Conservation (phyloP, 257 asterid species). For the Perilla frutescens region DNA sequence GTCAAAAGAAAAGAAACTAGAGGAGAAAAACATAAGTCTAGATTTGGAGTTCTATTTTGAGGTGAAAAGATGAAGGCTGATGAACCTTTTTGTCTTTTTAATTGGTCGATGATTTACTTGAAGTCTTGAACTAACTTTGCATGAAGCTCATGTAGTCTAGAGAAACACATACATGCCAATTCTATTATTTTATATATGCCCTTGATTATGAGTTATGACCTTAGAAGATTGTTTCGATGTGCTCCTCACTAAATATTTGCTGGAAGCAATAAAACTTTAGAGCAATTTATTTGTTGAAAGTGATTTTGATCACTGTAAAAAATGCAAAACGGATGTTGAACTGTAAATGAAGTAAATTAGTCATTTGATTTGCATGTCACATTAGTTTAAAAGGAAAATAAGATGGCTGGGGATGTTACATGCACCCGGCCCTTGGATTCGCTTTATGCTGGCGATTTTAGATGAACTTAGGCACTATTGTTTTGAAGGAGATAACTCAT, state of each 20-base stretch:
- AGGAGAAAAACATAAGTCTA: neutral
- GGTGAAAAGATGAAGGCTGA: neutral
- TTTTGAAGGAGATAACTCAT: constrained; percentile 23
- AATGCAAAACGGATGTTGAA: neutral
- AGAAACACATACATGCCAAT: neutral
- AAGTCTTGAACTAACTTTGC: neutral
- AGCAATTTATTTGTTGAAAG: neutral
- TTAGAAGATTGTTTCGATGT: neutral
- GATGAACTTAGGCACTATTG: constrained; percentile 11
- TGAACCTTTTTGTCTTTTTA: neutral
- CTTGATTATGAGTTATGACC: neutral
- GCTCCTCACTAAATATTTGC: constrained; percentile 10
- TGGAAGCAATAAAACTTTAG: neutral
- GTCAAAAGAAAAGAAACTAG: neutral
- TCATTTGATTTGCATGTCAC: constrained; percentile 5
- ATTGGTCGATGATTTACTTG: constrained; percentile 12
- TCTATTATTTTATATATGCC: neutral
- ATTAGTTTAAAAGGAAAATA: constrained; percentile 14
- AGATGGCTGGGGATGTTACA: neutral
- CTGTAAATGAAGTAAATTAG: neutral
- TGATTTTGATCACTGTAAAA: constrained; percentile 1
- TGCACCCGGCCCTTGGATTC: constrained; percentile 6
- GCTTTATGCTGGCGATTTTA: constrained; percentile 17
- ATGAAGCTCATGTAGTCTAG: neutral
- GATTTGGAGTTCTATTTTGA: too few species aligned